Conservation (phyloP, 106 monocot species). For the Dioscorea zingiberensis region DNA sequence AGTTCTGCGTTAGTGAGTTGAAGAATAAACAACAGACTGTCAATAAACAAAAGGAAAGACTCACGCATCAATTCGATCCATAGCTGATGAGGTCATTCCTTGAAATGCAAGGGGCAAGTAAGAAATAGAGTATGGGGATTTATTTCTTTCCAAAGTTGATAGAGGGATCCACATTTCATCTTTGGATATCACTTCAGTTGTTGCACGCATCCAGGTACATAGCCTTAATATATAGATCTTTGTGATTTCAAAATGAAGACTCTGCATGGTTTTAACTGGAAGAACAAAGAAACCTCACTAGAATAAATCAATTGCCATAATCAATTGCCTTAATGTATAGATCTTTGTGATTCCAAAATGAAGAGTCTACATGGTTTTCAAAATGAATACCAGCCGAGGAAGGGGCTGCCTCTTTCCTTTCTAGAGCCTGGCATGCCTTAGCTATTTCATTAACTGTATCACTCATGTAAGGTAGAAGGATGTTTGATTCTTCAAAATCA, state of each 20-base stretch:
- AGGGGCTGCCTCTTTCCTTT: constrained; percentile 86
- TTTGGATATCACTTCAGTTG: constrained; percentile 68
- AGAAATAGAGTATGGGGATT: constrained; percentile 89
- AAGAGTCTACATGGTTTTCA: constrained; percentile 51
- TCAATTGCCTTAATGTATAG: constrained; percentile 58
- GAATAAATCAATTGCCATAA: neutral
- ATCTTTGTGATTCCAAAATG: constrained; percentile 90
- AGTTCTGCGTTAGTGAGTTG: too few relatives aligned
- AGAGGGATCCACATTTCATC: constrained; percentile 93
- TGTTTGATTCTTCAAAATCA: constrained; percentile 91
- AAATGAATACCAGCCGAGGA: constrained; percentile 56
- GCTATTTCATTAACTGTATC: constrained; percentile 82
- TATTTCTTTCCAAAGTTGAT: constrained; percentile 85
- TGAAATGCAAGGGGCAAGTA: constrained; percentile 73
- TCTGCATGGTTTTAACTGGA: constrained; percentile 56
- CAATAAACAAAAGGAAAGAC: constrained; percentile 3
- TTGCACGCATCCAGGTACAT: constrained; percentile 90
- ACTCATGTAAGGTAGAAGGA: constrained; percentile 76
- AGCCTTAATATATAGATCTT: constrained; percentile 85
- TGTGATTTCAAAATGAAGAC: constrained; percentile 86
- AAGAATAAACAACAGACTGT: too few relatives aligned
- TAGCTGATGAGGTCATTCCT: constrained; percentile 58
- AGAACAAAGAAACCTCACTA: constrained; percentile 20
- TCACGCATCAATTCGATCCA: constrained; percentile 95
- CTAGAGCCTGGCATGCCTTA: constrained; percentile 70